These are phyloP conservation scores for Coniochaeta sp. DNA, from an alignment of 2,329 filamentous ascomycete genomes.

Conservation along the genomic window DNA sequence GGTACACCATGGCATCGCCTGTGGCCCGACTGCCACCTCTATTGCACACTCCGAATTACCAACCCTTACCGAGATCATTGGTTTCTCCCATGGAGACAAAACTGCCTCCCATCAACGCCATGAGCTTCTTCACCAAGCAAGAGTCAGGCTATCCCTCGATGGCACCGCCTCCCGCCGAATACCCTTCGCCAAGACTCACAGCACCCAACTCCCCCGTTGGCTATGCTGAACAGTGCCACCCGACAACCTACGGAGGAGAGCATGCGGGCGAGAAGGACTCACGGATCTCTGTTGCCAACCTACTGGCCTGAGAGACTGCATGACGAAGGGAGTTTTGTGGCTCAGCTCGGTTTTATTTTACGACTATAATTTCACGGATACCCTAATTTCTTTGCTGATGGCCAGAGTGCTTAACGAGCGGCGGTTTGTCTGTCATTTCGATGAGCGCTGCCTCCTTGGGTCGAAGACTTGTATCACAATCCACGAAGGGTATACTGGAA, in stretches of 20 bases:
- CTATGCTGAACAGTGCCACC: neutral
- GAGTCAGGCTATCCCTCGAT: neutral
- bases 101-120: slow-evolving; percentile 21
- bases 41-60: slow-evolving; percentile 2
- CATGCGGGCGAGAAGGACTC: neutral
- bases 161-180: neutral
- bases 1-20: slow-evolving; percentile 19
- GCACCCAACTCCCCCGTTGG: slow-evolving; percentile 24
- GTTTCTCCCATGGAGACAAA: slow-evolving; percentile 10
- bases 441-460: neutral
- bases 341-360: neutral
- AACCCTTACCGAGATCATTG: neutral
- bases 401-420: neutral
- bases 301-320: neutral
- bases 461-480: neutral
- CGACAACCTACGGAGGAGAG: slow-evolving; percentile 2
- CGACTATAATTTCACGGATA: neutral
- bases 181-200: slow-evolving; percentile 20
- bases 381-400: neutral
- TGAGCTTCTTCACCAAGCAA: neutral
- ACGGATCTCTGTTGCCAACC: neutral
- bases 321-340: neutral
- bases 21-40: slow-evolving; percentile 32
- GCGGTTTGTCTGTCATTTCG: neutral
- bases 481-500: neutral